These are phyloP conservation scores for Aspergillus novoparasiticus DNA, from an alignment of 2,329 filamentous ascomycete genomes.

Conservation along the genomic window DNA sequence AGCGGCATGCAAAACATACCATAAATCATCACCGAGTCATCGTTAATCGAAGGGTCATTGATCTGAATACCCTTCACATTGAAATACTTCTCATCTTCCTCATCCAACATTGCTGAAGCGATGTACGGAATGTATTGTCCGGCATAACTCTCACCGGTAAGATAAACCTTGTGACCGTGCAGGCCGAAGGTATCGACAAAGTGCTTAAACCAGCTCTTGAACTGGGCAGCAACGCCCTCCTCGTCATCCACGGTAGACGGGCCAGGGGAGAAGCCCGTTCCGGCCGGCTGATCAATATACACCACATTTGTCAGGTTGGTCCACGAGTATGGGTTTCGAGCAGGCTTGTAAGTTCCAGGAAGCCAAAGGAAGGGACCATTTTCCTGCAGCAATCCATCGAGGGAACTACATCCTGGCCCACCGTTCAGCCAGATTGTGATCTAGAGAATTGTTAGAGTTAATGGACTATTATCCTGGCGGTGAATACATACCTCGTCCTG, in stretches of 20 bases:
- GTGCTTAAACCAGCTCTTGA: conserved; percentile 76
- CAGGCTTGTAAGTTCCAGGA: conserved; percentile 65
- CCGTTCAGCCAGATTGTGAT: conserved; percentile 52
- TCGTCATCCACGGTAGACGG: conserved; percentile 65
- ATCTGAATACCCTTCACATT: conserved; percentile 70
- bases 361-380: conserved; percentile 75
- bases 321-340: conserved; percentile 71
- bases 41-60: conserved; percentile 69
- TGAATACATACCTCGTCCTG: conserved; percentile 38
- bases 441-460: conserved; percentile 10
- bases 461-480: background rate
- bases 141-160: conserved; percentile 73
- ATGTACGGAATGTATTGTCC: conserved; percentile 73
- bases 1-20: conserved; percentile 29
- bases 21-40: conserved; percentile 54
- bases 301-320: conserved; percentile 73
- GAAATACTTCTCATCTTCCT: conserved; percentile 67
- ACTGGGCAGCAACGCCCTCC: conserved; percentile 69
- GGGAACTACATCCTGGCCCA: conserved; percentile 56
- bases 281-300: conserved; percentile 54
- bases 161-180: conserved; percentile 69
- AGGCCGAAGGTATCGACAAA: conserved; percentile 72
- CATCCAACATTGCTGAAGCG: conserved; percentile 70
- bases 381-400: conserved; percentile 71
- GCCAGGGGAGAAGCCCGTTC: conserved; percentile 71